Evolutionary conservation across 2,329 filamentous ascomycete species (phyloP), one percentile per base, ranked within the genome.

Genomic region (Madurella mycetomatis): DNA sequence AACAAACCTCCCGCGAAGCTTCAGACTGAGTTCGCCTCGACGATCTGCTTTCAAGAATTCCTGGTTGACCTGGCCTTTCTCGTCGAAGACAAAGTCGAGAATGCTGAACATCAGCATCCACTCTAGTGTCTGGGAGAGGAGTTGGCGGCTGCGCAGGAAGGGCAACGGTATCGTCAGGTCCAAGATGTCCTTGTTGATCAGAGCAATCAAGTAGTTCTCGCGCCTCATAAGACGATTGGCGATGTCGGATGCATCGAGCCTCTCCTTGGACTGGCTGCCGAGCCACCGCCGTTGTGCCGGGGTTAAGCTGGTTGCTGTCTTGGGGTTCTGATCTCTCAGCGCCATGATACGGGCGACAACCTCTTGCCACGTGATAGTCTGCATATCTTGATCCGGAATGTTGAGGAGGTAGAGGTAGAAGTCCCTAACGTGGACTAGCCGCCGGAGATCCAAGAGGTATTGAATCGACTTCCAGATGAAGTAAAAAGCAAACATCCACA

Each of bases 181-280:
- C 41, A 99, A 72, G 39, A 97, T 83, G 57, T 97, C 94, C 70
- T 99, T 97, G 76, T 99, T 99, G 73, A 97, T 90, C 65, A 99
- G 78, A 4, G 94, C 94, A 64, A 99, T 96, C 59, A 96, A 82
- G 65, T 96, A 99, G 66, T 99, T 99, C 59, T 96, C 92, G 66
- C 90, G 88, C 55, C 94, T 86, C 94, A 99, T 97, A 44, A 99
- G 74, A 32, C 94, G 84, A 67, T 97, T 99, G 7, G 94, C 94
- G 68, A 99, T 97, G 66, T 96, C 94, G 65, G 96, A 90, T 11
- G 94, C 94, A 70, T 96, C 94, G 63, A 99, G 85, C 58, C 92
- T 82, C 72, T 97, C 90, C 69, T 96, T 95, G 18, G 90, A 95
- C 67, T 95, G 90, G 55, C 85, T 91, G 44, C 88, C 88, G 59